Percentiles rank a stretch among this genome's conserved stretches.
These are phyloP conservation scores for Suhomyces terraborum DNA, from an alignment of 1,139 yeast genomes.

Conservation along the genomic window DNA sequence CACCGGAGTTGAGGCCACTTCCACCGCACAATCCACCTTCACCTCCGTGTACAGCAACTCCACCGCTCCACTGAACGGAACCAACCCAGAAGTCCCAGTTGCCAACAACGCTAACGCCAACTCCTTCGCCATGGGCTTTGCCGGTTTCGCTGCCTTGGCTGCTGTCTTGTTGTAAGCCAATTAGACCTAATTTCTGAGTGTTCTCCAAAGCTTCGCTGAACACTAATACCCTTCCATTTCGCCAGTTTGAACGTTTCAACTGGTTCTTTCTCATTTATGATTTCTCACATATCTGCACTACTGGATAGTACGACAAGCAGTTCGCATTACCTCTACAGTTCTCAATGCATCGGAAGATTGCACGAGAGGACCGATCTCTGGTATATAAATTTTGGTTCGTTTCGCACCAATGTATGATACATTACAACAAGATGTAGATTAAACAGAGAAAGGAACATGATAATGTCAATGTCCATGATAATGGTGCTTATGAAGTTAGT, in stretches of 20 bases:
- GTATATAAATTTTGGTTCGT: conserved; percentile 4
- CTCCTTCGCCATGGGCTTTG: conserved; percentile 38
- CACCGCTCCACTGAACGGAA: conserved; percentile 18
- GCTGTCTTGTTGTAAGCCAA: conserved; percentile 42
- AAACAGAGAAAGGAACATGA: too few relatives aligned
- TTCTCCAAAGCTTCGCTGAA: too few relatives aligned
- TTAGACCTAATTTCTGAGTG: too few relatives aligned
- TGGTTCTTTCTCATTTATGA: conserved; percentile 1
- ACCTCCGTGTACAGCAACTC: conserved; percentile 27
- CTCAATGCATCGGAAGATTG: conserved; percentile 11
- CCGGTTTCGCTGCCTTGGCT: conserved; percentile 48
- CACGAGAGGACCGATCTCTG: conserved; percentile 1
- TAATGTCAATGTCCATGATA: too few relatives aligned
- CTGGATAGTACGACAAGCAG: conserved; percentile 9
- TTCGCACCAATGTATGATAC: conserved; percentile 5
- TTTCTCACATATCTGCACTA: conserved; percentile 6
- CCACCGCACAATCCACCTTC: conserved; percentile 36
- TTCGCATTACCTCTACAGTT: background rate
- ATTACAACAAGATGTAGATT: too few relatives aligned
- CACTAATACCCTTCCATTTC: too few relatives aligned
- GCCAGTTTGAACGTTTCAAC: too few relatives aligned
- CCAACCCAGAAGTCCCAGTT: conserved; percentile 21
- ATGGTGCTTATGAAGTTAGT: too few relatives aligned
- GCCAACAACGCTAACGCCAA: conserved; percentile 32
- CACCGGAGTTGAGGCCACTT: conserved; percentile 39